Evolutionary conservation across 2,329 filamentous ascomycete species (phyloP), one percentile per base, ranked within the genome.

Genomic region (Corinectria fuckeliana): DNA sequence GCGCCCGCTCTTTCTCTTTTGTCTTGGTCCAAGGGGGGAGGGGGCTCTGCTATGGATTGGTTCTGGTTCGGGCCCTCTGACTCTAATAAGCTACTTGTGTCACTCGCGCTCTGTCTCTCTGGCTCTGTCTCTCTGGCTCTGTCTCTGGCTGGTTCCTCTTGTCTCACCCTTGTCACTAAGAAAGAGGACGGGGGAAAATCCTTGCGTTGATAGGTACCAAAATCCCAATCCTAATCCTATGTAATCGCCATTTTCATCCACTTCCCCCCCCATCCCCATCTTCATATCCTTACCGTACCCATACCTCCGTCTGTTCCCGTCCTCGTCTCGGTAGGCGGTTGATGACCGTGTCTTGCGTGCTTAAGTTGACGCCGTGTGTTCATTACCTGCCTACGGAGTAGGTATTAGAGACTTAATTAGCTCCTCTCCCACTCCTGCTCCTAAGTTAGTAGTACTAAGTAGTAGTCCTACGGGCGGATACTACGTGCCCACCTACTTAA

Each of bases 281-380:
- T n/a, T n/a, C 25, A 25, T 23, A 21, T 11, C 32, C 32, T 36
- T 41, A 21, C 18, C 38, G 18, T 21, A 36, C n/a, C 54, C 45
- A 51, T 58, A 28, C 38, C 38, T 48, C 42, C 20, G 25, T 38
- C 23, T n/a, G 25, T 38, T 18, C 57, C 32, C 53, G 39, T 26
- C 48, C 28, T 42, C 48, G 50, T 52, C 48, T 34, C 36, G 39
- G 48, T 32, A 45, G 34, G 49, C 54, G 58, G 54, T 50, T 54
- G 49, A 61, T 34, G 58, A 44, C 55, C 50, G 42, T 42, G 47
- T 57, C 53, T 49, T 57, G 49, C 56, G 42, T 18, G n/a, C n/a
- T n/a, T n/a, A n/a, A n/a, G n/a, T 54, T 56, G 57, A 52, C 57
- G 50, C 51, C 39, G 57, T 32, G 30, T 52, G 34, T 61, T 57